A percentile compares a stretch with the other conserved stretches of the same genome.
Conservation (phyloP, 306 rosid genomes). For the Cercis canadensis region DNA sequence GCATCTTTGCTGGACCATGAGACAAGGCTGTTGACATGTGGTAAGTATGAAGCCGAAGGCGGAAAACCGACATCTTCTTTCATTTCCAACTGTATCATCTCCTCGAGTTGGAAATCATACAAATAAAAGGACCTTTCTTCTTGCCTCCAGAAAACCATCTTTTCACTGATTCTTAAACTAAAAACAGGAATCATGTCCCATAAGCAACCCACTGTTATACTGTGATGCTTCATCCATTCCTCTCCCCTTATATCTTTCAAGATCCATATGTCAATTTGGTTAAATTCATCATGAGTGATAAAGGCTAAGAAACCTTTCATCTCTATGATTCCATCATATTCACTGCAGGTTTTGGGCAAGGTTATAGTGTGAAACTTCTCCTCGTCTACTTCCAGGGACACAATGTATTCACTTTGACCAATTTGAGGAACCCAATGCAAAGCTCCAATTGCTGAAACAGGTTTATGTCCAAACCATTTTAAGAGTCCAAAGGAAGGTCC, state of each 20-base stretch:
- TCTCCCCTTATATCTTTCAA: conserved; percentile 49
- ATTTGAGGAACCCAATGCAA: conserved; percentile 59
- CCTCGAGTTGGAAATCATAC: conserved; percentile 43
- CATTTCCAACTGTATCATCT: conserved; percentile 41
- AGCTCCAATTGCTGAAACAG: conserved; percentile 56
- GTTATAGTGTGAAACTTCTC: conserved; percentile 50
- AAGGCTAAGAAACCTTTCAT: conserved; percentile 43
- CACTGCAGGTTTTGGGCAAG: conserved; percentile 43
- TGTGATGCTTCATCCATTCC: conserved; percentile 53
- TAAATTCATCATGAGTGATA: conserved; percentile 38
- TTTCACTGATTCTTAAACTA: conserved; percentile 49
- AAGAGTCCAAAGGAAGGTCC: conserved; percentile 56
- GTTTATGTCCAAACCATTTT: conserved; percentile 42
- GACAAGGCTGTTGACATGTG: conserved; percentile 59
- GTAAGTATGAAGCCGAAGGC: conserved; percentile 4
- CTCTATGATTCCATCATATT: conserved; percentile 49
- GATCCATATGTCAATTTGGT: conserved; percentile 55
- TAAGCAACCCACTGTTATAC: conserved; percentile 43
- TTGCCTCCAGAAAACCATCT: conserved; percentile 46
- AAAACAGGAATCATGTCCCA: conserved; percentile 54
- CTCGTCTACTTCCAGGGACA: conserved; percentile 44
- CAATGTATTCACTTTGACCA: conserved; percentile 39
- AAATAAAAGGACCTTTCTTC: conserved; percentile 45
- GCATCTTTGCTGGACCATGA: conserved; percentile 44
- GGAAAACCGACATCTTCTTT: not conserved